A percentile compares a stretch with the other conserved stretches of the same genome.
These are phyloP conservation scores for Achaetomiella virescens DNA, from an alignment of 495 filamentous ascomycete genomes.

Conservation along the genomic window DNA sequence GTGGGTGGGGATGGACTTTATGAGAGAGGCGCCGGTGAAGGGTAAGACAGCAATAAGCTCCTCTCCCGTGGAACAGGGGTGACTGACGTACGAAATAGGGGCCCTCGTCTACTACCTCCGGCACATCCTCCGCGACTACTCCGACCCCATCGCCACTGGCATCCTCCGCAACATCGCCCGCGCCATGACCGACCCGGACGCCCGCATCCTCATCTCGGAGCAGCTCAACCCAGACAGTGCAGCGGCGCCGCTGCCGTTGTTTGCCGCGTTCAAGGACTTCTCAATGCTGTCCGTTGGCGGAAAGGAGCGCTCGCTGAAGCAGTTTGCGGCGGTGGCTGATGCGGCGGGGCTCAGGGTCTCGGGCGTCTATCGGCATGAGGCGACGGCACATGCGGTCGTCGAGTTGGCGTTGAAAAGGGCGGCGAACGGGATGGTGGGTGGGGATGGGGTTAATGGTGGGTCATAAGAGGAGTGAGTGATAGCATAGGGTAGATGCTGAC, in stretches of 20 bases:
- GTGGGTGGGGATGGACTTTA: conserved; percentile 27
- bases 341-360: conserved; percentile 28
- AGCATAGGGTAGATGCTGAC: no score
- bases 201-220: conserved; percentile 31
- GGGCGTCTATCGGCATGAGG: conserved; percentile 24
- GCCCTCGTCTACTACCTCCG: conserved; percentile 33
- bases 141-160: conserved; percentile 26
- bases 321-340: conserved; percentile 24
- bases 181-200: conserved; percentile 20
- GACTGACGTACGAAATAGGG: no score
- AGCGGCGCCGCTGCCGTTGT: conserved; percentile 15
- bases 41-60: no score
- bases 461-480: no score
- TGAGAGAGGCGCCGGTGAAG: conserved; percentile 24
- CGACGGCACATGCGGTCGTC: conserved; percentile 24
- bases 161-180: conserved; percentile 24
- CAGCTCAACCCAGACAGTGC: conserved; percentile 24
- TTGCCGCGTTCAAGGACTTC: conserved; percentile 32
- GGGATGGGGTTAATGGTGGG: not conserved
- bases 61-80: no score
- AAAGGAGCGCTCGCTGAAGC: conserved; percentile 33
- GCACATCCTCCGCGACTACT: conserved; percentile 33
- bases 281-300: conserved; percentile 35
- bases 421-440: no score
- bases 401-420: conserved; percentile 23